phyloP scores from a whole-genome alignment of 495 filamentous ascomycete species.

The Mytilinidion resinicola region DNA sequence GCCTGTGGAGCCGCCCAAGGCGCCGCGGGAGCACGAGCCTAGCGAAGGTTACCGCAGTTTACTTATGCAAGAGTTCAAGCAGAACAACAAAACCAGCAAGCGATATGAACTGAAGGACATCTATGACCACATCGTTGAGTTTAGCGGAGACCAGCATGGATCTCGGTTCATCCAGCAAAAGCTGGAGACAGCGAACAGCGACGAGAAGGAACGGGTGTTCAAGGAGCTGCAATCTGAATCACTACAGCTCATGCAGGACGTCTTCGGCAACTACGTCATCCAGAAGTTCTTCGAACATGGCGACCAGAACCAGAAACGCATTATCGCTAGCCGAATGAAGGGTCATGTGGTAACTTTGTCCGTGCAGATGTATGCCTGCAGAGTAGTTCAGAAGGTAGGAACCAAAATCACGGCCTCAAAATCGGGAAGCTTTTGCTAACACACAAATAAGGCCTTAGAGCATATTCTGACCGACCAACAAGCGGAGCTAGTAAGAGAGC shows the following conservation, averaged over 20 bases:
- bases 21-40: conserved; percentile 59
- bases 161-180: conserved; percentile 96
- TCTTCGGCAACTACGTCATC: conserved; percentile 97
- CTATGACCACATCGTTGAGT: conserved; percentile 84
- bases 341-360: conserved; percentile 73
- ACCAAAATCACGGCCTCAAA: conserved; percentile 4
- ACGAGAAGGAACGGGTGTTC: conserved; percentile 95
- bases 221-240: conserved; percentile 75
- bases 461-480: conserved; percentile 89
- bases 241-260: conserved; percentile 86
- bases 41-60: conserved; percentile 60
- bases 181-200: conserved; percentile 88
- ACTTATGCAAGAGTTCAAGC: conserved; percentile 73
- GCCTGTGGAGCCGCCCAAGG: conserved; percentile 42
- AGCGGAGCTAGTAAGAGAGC: conserved; percentile 72
- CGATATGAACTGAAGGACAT: conserved; percentile 89
- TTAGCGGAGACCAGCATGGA: conserved; percentile 90
- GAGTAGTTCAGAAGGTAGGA: conserved; percentile 86
- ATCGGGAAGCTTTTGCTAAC: conserved; percentile 24
- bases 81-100: conserved; percentile 67
- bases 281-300: conserved; percentile 98
- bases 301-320: conserved; percentile 86
- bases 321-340: conserved; percentile 79
- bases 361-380: conserved; percentile 87
- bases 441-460: conserved; percentile 64